Percentiles rank a stretch among this genome's conserved stretches.
Evolutionary conservation across 2,329 filamentous ascomycete genomes (phyloP).

Genomic region (Botrytis paeoniae): DNA sequence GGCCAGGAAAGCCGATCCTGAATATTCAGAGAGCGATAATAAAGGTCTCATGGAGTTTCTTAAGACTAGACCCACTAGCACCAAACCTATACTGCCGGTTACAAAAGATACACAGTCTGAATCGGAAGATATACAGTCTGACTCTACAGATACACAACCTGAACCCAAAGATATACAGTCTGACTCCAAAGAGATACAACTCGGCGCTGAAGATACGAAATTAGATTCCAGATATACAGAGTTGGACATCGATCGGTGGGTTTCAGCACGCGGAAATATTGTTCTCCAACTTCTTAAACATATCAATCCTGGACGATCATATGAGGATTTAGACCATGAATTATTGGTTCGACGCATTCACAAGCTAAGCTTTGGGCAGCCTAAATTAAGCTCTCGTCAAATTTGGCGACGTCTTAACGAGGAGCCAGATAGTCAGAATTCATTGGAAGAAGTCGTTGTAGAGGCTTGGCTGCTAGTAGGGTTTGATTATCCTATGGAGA

Average conservation of each 20-base stretch:
- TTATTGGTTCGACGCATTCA: background rate
- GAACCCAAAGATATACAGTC: too few species aligned
- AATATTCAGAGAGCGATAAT: background rate
- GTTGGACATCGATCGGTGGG: background rate
- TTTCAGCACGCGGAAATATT: background rate
- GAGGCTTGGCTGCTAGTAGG: background rate
- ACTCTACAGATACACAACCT: too few species aligned
- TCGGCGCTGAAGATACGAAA: background rate
- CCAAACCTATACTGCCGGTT: background rate
- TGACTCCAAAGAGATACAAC: background rate
- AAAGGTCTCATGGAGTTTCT: background rate
- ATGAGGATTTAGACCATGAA: background rate
- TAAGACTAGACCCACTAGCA: background rate
- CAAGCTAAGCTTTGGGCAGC: background rate
- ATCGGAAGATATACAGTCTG: background rate
- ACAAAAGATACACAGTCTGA: background rate
- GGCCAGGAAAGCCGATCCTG: background rate
- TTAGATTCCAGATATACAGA: background rate
- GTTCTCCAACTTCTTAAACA: background rate
- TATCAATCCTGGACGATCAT: background rate
- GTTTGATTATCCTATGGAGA: background rate
- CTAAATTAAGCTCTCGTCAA: background rate
- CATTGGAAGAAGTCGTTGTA: background rate
- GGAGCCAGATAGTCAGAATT: background rate
- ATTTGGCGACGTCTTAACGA: background rate